phyloP scores from a whole-genome alignment of 345 rosid genomes.

The Pugionium cornutum region DNA sequence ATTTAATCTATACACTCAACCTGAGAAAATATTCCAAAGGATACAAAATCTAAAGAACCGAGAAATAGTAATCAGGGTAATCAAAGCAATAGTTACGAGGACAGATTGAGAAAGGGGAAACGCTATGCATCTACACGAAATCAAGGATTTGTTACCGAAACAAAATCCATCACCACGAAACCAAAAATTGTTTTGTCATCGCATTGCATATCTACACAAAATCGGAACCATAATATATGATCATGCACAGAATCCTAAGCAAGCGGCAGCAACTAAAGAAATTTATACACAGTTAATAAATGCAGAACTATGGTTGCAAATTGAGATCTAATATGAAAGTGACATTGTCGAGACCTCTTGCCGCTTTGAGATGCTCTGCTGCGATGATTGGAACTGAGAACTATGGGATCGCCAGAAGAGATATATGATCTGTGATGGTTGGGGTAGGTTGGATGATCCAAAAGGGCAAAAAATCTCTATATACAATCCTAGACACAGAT shows the following conservation, averaged over 20 bases:
- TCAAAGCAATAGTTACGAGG: slow-evolving; percentile 1
- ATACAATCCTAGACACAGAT: not conserved
- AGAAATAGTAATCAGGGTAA: slow-evolving; percentile 7
- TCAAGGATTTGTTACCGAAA: not conserved
- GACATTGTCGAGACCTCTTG: not conserved
- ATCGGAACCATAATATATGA: slow-evolving; percentile 2
- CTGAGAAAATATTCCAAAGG: slow-evolving; percentile 1
- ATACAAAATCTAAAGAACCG: not conserved
- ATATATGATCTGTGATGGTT: not conserved
- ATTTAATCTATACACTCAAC: not conserved
- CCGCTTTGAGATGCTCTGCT: not conserved
- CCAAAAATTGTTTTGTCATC: not conserved
- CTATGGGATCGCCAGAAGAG: not conserved
- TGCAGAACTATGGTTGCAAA: slow-evolving; percentile 3
- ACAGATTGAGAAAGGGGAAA: not conserved
- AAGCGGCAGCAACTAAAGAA: not conserved
- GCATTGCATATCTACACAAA: not conserved
- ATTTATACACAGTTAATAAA: not conserved
- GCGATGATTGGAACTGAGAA: not conserved
- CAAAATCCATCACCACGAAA: slow-evolving; percentile 17
- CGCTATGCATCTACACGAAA: not conserved
- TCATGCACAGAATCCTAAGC: not conserved
- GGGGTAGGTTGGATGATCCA: not conserved
- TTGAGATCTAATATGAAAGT: slow-evolving; percentile 3
- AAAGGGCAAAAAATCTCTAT: not conserved